Percentiles rank a stretch among this genome's conserved stretches.
These are phyloP conservation scores for Spathaspora sp. DNA, from an alignment of 805 yeast species.

Conservation along the genomic window DNA sequence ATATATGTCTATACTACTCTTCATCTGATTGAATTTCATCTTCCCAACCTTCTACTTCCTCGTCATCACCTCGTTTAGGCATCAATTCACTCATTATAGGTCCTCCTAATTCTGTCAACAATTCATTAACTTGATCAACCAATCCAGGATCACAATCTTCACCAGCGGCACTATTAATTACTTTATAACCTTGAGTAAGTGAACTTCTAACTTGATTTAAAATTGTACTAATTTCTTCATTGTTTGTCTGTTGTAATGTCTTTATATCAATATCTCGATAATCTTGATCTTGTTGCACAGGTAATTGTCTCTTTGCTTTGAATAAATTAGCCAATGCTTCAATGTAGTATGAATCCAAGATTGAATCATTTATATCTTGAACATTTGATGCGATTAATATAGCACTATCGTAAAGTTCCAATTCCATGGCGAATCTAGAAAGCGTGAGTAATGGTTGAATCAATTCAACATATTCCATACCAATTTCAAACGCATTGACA, in stretches of 20 bases:
- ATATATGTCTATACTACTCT: constrained; percentile 6
- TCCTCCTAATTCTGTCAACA: constrained; percentile 61
- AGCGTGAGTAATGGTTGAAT: constrained; percentile 72
- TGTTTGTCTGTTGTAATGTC: constrained; percentile 13
- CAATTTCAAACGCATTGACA: constrained; percentile 37
- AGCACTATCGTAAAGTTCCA: constrained; percentile 66
- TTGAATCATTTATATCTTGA: constrained; percentile 79
- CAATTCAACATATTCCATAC: constrained; percentile 57
- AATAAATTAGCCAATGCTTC: constrained; percentile 74
- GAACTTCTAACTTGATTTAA: constrained; percentile 41
- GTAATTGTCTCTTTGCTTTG: constrained; percentile 23
- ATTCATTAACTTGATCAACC: constrained; percentile 45
- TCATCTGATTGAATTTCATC: constrained; percentile 43
- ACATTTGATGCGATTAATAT: constrained; percentile 60
- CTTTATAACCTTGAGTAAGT: constrained; percentile 43
- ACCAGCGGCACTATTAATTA: constrained; percentile 31
- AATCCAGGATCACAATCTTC: constrained; percentile 59
- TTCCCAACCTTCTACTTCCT: constrained; percentile 50
- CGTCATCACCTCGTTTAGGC: constrained; percentile 28
- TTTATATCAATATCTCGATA: constrained; percentile 38
- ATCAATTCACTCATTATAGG: constrained; percentile 41
- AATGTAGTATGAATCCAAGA: constrained; percentile 76
- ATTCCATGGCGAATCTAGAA: constrained; percentile 72
- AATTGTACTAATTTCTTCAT: constrained; percentile 24
- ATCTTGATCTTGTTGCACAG: constrained; percentile 33